Percentiles rank a stretch among this genome's conserved stretches.
These are phyloP conservation scores for Lagerstroemia speciosa DNA, from an alignment of 345 rosid genomes.

Conservation along the genomic window DNA sequence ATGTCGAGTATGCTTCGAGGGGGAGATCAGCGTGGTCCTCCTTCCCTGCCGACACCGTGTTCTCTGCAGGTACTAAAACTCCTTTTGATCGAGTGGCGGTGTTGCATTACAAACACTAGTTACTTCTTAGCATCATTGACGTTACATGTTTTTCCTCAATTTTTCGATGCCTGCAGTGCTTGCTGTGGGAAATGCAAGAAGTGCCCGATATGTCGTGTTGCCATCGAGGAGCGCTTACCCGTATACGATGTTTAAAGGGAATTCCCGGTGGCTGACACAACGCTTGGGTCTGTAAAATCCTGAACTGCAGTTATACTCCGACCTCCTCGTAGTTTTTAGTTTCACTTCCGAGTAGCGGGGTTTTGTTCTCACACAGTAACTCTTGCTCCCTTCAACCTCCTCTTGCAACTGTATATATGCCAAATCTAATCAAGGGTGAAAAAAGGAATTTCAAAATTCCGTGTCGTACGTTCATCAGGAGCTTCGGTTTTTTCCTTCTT, in stretches of 20 bases:
- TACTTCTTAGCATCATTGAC: background rate
- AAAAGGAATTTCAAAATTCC: background rate
- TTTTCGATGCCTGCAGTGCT: conserved; percentile 39
- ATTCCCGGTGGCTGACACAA: background rate
- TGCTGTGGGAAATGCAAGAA: conserved; percentile 88
- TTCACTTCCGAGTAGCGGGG: background rate
- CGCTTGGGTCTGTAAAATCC: background rate
- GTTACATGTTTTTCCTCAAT: background rate
- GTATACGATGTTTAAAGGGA: conserved; percentile 69
- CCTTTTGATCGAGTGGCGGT: background rate
- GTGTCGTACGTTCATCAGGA: too few species aligned
- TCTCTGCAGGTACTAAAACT: conserved; percentile 64
- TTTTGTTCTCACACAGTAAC: background rate
- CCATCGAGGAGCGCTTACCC: conserved; percentile 66
- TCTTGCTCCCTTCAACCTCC: background rate
- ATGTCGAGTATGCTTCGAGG: conserved; percentile 89
- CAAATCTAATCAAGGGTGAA: background rate
- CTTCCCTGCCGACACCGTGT: conserved; percentile 94
- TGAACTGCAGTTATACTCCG: background rate
- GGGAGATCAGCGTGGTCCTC: conserved; percentile 75
- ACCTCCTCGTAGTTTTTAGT: background rate
- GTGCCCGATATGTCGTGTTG: conserved; percentile 81
- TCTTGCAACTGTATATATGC: background rate
- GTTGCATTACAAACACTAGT: too few species aligned
- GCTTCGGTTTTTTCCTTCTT: too few species aligned